Percentiles rank a stretch among this genome's conserved stretches.
phyloP scores from a whole-genome alignment of 2,329 filamentous ascomycete genomes.

The Botrytis galanthina region DNA sequence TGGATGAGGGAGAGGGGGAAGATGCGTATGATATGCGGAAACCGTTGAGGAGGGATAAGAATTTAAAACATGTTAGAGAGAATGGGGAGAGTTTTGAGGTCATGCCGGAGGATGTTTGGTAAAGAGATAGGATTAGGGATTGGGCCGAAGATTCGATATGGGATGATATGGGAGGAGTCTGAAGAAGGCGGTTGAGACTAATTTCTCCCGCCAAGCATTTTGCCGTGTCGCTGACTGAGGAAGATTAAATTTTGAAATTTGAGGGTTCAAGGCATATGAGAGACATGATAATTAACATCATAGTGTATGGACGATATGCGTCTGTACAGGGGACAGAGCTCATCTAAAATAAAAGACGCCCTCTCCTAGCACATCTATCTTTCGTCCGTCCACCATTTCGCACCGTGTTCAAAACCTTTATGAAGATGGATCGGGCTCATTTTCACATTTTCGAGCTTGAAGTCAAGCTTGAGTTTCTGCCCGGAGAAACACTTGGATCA shows the following conservation, averaged over 20 bases:
- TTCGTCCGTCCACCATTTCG: neutral
- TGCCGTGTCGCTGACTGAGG: neutral
- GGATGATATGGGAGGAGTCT: no score
- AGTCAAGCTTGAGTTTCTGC: neutral
- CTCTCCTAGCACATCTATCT: neutral
- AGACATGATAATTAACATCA: neutral
- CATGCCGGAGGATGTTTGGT: slow-evolving; percentile 83
- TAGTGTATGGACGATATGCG: no score
- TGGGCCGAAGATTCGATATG: no score
- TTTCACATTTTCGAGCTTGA: neutral
- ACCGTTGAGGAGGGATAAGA: slow-evolving; percentile 75
- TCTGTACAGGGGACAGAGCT: neutral
- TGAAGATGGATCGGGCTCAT: neutral
- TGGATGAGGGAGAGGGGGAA: slow-evolving; percentile 72
- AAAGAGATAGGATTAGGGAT: slow-evolving; percentile 12
- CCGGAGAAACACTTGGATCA: neutral
- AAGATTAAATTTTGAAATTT: neutral
- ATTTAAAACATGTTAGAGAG: slow-evolving; percentile 71
- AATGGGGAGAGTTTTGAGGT: slow-evolving; percentile 79
- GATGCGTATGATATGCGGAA: slow-evolving; percentile 99
- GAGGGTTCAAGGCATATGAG: neutral
- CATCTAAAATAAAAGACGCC: neutral
- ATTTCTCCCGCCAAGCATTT: neutral
- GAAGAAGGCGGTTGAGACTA: neutral
- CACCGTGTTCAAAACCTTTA: neutral